These are phyloP conservation scores for Podospora didyma DNA, from an alignment of 495 filamentous ascomycete genomes.

Conservation along the genomic window DNA sequence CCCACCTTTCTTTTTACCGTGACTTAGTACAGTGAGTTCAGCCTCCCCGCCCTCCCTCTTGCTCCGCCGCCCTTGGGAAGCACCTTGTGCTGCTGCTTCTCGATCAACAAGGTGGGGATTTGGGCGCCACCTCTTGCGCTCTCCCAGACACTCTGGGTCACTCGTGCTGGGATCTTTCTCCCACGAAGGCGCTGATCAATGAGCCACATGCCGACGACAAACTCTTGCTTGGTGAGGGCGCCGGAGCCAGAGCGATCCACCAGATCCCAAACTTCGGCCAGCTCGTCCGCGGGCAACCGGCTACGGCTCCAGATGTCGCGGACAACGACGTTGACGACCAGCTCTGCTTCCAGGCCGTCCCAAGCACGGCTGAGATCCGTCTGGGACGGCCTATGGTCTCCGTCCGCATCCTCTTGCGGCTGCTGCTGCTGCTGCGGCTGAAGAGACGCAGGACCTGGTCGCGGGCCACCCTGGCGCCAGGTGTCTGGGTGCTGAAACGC, in stretches of 20 bases:
- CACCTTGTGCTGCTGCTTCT: conserved; percentile 25
- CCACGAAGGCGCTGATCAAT: conserved; percentile 88
- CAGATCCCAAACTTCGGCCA: conserved; percentile 82
- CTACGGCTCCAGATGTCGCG: conserved; percentile 84
- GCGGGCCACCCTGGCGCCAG: neutral
- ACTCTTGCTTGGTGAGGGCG: conserved; percentile 69
- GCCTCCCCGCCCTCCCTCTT: conserved; percentile 11
- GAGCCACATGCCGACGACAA: conserved; percentile 94
- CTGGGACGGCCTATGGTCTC: neutral
- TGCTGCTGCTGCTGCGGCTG: neutral
- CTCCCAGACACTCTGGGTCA: conserved; percentile 80
- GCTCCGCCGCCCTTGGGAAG: neutral
- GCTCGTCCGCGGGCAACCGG: conserved; percentile 58
- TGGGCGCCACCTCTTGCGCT: conserved; percentile 60
- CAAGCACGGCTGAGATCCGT: conserved; percentile 10
- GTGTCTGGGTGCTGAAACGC: conserved; percentile 6
- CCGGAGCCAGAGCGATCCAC: conserved; percentile 65
- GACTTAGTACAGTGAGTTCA: too few species aligned
- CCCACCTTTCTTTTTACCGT: too few species aligned
- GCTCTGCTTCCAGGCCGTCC: conserved; percentile 36
- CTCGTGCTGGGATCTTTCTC: conserved; percentile 75
- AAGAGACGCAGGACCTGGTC: too few species aligned
- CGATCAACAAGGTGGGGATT: neutral
- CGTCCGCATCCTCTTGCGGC: neutral
- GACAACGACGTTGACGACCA: conserved; percentile 74